Evolutionary conservation across 2,329 filamentous ascomycete genomes (phyloP), one percentile per base, ranked within the genome.

Genomic region (Neopestalotiopsis sp.): DNA sequence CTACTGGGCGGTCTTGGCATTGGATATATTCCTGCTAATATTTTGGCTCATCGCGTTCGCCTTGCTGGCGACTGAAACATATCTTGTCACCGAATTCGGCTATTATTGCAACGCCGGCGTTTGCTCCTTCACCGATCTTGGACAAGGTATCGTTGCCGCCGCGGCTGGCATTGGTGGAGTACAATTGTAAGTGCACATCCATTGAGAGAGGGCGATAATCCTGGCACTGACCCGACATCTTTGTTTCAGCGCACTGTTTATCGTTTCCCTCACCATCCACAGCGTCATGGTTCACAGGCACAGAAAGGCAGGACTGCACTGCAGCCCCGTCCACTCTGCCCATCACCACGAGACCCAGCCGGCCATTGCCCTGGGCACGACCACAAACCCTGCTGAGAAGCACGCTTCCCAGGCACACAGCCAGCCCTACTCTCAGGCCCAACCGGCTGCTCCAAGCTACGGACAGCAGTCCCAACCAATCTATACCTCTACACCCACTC

Each of bases 31-130:
- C 68, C 81, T 86, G 38, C 74, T 85, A 66, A 69, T 89, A 67
- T 85, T 89, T 75, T 90, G 86, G 87, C 77, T 87, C 45, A 72
- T 78, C 65, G 79, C 82, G 1, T 83, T 85, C 56, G 81, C 80
- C 13, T 71, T 84, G 17, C 74, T 83, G 10, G 83, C 83, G 7
- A 72, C 80, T 17, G 72, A 81, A 57, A 77, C 81, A 12, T 77
- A 78, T 1, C 61, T 74, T 3, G 20, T 56, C 5, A 72, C 9
- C 30, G 65, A n/a, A 59, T 68, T n/a, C 24, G 75, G 75, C 73
- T 71, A 7, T 72, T 9, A 71, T 74, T 56, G 73, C 66, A 70
- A 71, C 66, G 77, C 71, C 30, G 24, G 13, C 4, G 69, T 73
- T 42, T n/a, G n/a, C 14, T 71, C 68, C 12, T 14, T 45, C 2